Evolutionary conservation across 2,329 filamentous ascomycete species (phyloP), one percentile per base, ranked within the genome.

Genomic region (Aspergillus niger): DNA sequence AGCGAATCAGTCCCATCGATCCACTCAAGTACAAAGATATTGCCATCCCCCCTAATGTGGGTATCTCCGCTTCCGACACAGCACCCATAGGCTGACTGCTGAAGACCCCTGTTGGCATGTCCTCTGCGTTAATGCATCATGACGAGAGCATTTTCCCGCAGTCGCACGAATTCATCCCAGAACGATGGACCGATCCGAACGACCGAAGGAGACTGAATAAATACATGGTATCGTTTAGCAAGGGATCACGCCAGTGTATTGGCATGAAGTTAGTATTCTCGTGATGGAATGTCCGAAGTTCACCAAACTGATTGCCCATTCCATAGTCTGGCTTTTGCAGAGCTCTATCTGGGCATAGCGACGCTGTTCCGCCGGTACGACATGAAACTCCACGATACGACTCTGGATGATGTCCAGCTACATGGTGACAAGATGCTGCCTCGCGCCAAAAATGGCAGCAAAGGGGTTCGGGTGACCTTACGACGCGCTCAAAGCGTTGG

Each of bases 171-270:
- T 79, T 77, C 65, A 65, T 67, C 5, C 77, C 77, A 2, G 76
- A 78, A 20, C 67, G 76, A 55, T 80, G 76, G 73, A 63, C 77
- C 26, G 67, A 72, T 49, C 61, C 69, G 3, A 66, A 69, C 6
- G 65, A 69, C 13, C 74, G 75, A 2, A 65, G 73, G 17, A 67
- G 71, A 4, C 68, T 77, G 3, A 68, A 76, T 24, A 72, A 69
- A 28, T 78, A 76, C 56, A 60, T 80, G 32, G 71, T 80, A 7
- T 64, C 74, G 0, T 80, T 81, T 57, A 72, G 70, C 53, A 74
- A 72, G 41, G 81, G 81, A 0, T 77, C 74, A 1, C 70, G 81
- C n/a, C 78, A 79, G 66, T 83, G 81, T 58, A 69, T 80, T 11
- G 82, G 81, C 10, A 79, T 79, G 38, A 80, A 83, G 72, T 73